Evolutionary conservation across 2,329 filamentous ascomycete species (phyloP), one percentile per base, ranked within the genome.

Genomic region (Colletotrichum sp.): DNA sequence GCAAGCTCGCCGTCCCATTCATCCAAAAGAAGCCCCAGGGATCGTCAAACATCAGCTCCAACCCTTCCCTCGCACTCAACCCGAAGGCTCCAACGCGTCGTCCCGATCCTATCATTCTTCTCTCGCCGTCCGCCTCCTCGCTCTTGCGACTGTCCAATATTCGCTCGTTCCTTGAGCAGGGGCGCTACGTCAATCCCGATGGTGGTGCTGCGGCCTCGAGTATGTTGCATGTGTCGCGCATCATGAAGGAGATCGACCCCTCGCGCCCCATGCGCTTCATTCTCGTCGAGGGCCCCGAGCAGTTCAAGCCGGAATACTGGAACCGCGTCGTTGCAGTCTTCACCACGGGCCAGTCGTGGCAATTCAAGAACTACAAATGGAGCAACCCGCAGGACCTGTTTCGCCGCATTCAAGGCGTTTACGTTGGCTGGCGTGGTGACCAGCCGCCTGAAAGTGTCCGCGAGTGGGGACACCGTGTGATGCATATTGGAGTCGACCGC

Each of bases 231-330:
- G 93, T 98, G 78, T 93, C 92, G 77, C 96, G 97, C 60, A 86
- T 90, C 21, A 90, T 99, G 79, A 95, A 94, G 72, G 88, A 89
- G 55, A 90, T 97, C 79, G 92, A 95, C 82, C 88, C 94, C 5
- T 87, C 89, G 69, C 92, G 94, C 18, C 94, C 95, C 2, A 92
- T 97, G 82, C 95, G 96, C 63, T 99, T 99, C 88, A 98, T 99
- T 82, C 92, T 99, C 52, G 96, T 99, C 70, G 97, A 99, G 84
- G 94, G 94, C 21, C 95, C 96, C 0, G 94, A 98, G 82, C 94
- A 97, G 84, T 99, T 99, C 90, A 98, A 98, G 84, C 97, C 97
- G 0, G 96, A 99, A 83, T 98, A 99, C 88, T 99, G 97, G 97
- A 94, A 94, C 81, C 93, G 96, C 68, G 94, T 99, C 8, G 97